Base-by-base conservation (phyloP, 345 rosid genomes). In the Salix exigua region DNA sequence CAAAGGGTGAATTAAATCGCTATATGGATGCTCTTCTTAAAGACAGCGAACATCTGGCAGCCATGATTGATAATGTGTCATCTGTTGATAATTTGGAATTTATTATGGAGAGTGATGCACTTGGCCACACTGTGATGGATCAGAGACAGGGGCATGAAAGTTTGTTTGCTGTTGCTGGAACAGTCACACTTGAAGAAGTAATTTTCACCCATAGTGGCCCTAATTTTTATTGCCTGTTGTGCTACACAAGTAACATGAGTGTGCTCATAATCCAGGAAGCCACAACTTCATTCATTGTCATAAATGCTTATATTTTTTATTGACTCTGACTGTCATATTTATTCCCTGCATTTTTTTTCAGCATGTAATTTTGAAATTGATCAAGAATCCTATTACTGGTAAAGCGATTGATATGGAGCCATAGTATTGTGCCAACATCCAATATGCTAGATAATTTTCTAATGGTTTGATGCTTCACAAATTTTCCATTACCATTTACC, bases 31-130 rank as follows among this genome's bases (percentile, higher is more conserved):
- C 99, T 44, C 90, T 94, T 66, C 78, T 96, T 68, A 94, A 96
- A 87, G 99, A 96, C 82, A 96, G 99, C 73, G 99, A 96, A 88
- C 99, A 96, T 82, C 88, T 92, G 66, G 94, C 98, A 35, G 98
- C 98, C 75, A 94, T 92, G 98, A 90, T 94, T 73, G 98, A 96
- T 81, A 96, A 94, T 75, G 97, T 96, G 77, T 88, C 98, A 35
- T 96, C 99, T 58, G 99, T 96, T 87, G 99, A 96, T 82, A 96
- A 92, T 87, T 85, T 96, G 90, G 98, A 96, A 86, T 92, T 94
- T 84, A 88, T 90, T 55, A 96, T 96, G 99, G 98, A 94, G 88
- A 94, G 97, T 80, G 97, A 92, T 87, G 99, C 99, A n/a, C 77
- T 96, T 73, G 88, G 97, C 75, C 99, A 96, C 75, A 88, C 88